phyloP scores from a whole-genome alignment of 1,284 basidiomycete genomes.

The Ceratobasidium sp. region DNA sequence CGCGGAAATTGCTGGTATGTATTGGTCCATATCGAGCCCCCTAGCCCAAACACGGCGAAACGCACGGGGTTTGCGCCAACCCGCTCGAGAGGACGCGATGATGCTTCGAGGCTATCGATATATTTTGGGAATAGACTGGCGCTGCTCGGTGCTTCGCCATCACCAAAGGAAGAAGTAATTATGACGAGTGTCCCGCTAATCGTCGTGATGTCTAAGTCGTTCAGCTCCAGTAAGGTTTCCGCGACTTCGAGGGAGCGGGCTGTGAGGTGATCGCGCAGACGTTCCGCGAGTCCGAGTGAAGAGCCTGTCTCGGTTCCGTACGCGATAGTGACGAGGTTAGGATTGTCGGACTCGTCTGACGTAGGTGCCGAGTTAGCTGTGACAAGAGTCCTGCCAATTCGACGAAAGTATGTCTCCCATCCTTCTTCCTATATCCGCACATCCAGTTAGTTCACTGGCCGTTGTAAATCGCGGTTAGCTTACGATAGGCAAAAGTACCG shows the following conservation, averaged over 20 bases:
- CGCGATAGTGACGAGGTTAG: slow-evolving; percentile 19
- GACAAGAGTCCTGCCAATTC: slow-evolving; percentile 13
- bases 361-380: neutral
- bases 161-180: slow-evolving; percentile 23
- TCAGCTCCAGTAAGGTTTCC: slow-evolving; percentile 8
- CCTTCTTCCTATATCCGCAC: slow-evolving; percentile 8
- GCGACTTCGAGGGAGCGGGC: slow-evolving; percentile 25
- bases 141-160: slow-evolving; percentile 19
- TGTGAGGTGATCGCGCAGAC: slow-evolving; percentile 11
- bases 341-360: neutral
- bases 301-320: slow-evolving; percentile 32
- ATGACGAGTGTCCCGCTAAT: slow-evolving; percentile 23
- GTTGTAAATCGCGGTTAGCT: neutral
- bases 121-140: slow-evolving; percentile 6
- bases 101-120: slow-evolving; percentile 12
- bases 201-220: slow-evolving; percentile 22
- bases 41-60: slow-evolving; percentile 24
- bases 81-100: slow-evolving; percentile 13
- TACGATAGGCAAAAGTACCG: slow-evolving; percentile 13
- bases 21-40: slow-evolving; percentile 28
- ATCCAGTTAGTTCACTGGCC: neutral
- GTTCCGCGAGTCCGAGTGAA: neutral
- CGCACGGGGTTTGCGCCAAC: slow-evolving; percentile 25
- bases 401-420: slow-evolving; percentile 23
- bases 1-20: slow-evolving; percentile 29